Conservation (phyloP, 768 basidiomycete species). For the Rhodotorula babjevae region DNA sequence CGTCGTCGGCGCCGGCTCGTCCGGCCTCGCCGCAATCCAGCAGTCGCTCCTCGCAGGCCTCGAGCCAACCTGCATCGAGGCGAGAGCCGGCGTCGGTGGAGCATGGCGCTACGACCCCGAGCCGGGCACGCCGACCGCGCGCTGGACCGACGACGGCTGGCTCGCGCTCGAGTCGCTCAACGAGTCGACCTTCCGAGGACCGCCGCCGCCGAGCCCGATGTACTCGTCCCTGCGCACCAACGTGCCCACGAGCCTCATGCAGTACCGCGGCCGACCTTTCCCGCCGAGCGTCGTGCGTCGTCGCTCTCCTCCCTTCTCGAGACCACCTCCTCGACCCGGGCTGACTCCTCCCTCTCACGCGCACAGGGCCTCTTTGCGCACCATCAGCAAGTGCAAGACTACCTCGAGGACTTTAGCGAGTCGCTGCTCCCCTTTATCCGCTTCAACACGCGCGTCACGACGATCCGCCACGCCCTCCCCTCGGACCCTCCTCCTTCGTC, state of each 20-base stretch:
- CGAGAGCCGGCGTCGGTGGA: constrained; percentile 14
- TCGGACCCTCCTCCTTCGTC: background rate
- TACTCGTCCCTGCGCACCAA: background rate
- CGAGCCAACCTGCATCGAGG: constrained; percentile 16
- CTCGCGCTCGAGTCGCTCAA: background rate
- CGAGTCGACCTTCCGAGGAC: background rate
- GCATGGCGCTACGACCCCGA: constrained; percentile 25
- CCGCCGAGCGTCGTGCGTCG: constrained; percentile 4
- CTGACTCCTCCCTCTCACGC: background rate
- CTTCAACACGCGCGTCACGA: constrained; percentile 30
- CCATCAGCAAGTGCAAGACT: constrained; percentile 33
- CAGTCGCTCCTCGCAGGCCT: constrained; percentile 15
- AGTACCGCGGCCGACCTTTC: constrained; percentile 14
- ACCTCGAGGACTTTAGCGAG: constrained; percentile 26
- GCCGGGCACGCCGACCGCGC: background rate
- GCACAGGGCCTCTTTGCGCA: constrained; percentile 11
- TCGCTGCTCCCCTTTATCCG: constrained; percentile 19
- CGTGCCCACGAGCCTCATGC: constrained; percentile 21
- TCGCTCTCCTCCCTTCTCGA: background rate
- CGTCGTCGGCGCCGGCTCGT: constrained; percentile 16
- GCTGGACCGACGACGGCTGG: constrained; percentile 15
- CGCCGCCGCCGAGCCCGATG: background rate
- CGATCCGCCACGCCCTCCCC: constrained; percentile 10
- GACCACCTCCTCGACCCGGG: background rate
- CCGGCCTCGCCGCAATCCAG: constrained; percentile 16